These are phyloP conservation scores for Yamadazyma akitaensis DNA, from an alignment of 805 yeast genomes.

Conservation along the genomic window DNA sequence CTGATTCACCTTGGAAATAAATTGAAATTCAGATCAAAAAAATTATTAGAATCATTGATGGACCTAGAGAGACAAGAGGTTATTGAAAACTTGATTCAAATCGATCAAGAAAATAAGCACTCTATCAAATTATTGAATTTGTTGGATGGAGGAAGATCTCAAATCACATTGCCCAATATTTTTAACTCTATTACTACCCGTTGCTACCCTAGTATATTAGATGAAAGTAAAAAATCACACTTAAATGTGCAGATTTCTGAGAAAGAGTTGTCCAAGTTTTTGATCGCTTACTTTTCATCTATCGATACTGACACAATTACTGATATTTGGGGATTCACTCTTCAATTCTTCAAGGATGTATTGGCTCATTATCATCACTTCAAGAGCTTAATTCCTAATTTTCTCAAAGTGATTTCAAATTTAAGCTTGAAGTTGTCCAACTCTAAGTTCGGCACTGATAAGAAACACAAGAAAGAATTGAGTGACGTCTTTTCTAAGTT, in stretches of 20 bases:
- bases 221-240: constrained; percentile 41
- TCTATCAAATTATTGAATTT: constrained; percentile 64
- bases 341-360: constrained; percentile 59
- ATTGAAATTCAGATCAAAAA: constrained; percentile 66
- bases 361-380: constrained; percentile 45
- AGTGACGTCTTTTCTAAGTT: constrained; percentile 34
- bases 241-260: constrained; percentile 47
- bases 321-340: constrained; percentile 66
- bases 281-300: constrained; percentile 59
- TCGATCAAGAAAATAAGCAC: constrained; percentile 18
- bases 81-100: constrained; percentile 58
- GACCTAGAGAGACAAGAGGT: constrained; percentile 70
- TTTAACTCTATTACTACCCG: constrained; percentile 53
- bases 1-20: constrained; percentile 46
- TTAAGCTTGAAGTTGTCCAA: constrained; percentile 56
- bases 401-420: constrained; percentile 50
- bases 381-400: constrained; percentile 47
- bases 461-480: constrained; percentile 56
- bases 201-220: constrained; percentile 31
- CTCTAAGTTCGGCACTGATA: constrained; percentile 60
- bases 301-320: constrained; percentile 75
- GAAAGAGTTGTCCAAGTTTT: constrained; percentile 35
- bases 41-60: constrained; percentile 60
- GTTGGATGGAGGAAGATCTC: constrained; percentile 81
- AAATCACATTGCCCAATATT: constrained; percentile 65